Evolutionary conservation across 306 rosid genomes (phyloP).

Genomic region (Cucurbita maxima): DNA sequence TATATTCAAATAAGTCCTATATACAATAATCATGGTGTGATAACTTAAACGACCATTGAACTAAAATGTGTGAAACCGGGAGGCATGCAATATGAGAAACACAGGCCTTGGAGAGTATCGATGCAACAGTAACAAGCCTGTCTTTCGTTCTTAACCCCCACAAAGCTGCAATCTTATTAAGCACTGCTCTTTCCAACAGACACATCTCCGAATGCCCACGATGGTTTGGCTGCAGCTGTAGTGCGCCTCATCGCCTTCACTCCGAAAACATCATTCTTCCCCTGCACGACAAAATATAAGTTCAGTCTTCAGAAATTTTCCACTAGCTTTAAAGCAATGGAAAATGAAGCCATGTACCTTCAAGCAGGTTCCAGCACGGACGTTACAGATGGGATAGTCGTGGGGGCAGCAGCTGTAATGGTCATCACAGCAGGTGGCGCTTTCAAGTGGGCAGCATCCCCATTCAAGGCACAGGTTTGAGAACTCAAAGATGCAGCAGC

Average conservation of each 20-base stretch:
- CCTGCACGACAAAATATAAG: conserved; percentile 24
- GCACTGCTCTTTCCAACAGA: conserved; percentile 28
- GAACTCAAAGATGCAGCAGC: conserved; percentile 58
- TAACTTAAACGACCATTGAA: not conserved
- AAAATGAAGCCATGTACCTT: conserved; percentile 22
- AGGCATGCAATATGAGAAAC: not conserved
- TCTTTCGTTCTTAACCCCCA: not conserved
- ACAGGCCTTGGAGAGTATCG: not conserved
- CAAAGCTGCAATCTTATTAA: conserved; percentile 15
- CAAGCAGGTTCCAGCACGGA: conserved; percentile 37
- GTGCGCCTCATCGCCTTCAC: conserved; percentile 71
- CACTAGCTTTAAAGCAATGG: not conserved
- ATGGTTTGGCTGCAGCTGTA: conserved; percentile 29
- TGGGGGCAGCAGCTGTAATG: conserved; percentile 80
- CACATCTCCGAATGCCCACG: conserved; percentile 26
- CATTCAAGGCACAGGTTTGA: conserved; percentile 44
- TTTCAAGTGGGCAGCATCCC: conserved; percentile 95
- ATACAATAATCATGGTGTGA: not conserved
- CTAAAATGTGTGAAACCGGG: not conserved
- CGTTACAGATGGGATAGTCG: conserved; percentile 61
- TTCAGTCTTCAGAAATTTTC: not conserved
- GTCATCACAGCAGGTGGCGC: conserved; percentile 91
- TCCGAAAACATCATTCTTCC: conserved; percentile 58
- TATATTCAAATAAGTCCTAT: not conserved
- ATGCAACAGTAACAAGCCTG: not conserved